Percentiles rank a stretch among this genome's conserved stretches.
Conservation (phyloP, 2,329 filamentous ascomycete species). For the Cordyceps cateniannulata region DNA sequence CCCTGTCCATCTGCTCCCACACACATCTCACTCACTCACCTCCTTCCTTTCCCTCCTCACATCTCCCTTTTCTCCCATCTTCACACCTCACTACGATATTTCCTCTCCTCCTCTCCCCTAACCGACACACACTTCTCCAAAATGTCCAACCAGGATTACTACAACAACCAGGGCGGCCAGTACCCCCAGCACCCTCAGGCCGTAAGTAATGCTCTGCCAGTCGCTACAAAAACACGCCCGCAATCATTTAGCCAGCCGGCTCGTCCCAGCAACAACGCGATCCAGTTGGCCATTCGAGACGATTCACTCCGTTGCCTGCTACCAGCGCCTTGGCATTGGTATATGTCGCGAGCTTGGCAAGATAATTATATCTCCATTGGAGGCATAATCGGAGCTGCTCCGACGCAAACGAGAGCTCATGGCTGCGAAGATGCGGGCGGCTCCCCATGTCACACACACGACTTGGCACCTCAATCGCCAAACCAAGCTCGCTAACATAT, state of each 20-base stretch:
- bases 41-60: neutral
- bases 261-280: neutral
- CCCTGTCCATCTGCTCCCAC: slow-evolving; percentile 1
- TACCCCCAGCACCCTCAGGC: slow-evolving; percentile 30
- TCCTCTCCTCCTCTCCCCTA: neutral
- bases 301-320: neutral
- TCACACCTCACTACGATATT: neutral
- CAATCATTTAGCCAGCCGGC: neutral
- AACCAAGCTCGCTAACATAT: neutral
- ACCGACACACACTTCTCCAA: slow-evolving; percentile 1
- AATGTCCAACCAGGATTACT: slow-evolving; percentile 38
- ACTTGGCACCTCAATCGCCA: neutral
- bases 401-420: neutral
- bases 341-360: neutral
- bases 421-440: neutral
- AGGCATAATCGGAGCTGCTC: neutral
- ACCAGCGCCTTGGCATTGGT: neutral
- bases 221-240: neutral
- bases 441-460: neutral
- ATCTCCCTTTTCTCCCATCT: neutral
- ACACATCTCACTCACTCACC: neutral
- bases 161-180: slow-evolving; percentile 26
- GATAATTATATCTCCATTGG: neutral
- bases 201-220: slow-evolving; percentile 23
- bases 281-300: neutral